Percentiles rank a stretch among this genome's conserved stretches.
These are phyloP conservation scores for Gautieria morchelliformis DNA, from an alignment of 768 basidiomycete species.

Conservation along the genomic window DNA sequence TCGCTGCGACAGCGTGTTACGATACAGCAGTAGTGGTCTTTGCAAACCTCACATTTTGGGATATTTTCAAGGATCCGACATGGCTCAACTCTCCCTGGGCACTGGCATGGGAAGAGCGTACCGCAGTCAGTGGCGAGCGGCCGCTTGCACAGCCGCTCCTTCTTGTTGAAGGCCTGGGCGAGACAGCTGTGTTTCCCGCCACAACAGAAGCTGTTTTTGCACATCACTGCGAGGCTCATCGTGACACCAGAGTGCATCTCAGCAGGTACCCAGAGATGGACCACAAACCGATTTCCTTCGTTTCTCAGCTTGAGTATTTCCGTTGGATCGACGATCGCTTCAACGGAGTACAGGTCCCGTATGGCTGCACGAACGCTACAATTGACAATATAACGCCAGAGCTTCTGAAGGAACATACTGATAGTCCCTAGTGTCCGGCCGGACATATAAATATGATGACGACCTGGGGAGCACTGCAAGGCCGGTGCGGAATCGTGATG, in stretches of 20 bases:
- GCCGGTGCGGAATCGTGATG: too few species aligned
- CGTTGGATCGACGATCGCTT: too few species aligned
- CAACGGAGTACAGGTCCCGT: too few species aligned
- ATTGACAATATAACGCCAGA: not conserved
- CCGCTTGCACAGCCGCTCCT: too few species aligned
- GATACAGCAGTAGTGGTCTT: not conserved
- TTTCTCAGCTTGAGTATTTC: too few species aligned
- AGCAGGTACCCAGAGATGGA: not conserved
- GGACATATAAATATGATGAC: too few species aligned
- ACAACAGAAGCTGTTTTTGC: not conserved
- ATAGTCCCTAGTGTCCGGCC: too few species aligned
- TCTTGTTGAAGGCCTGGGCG: too few species aligned
- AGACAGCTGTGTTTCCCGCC: not conserved
- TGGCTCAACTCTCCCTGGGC: slow-evolving; percentile 5
- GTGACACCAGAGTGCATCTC: slow-evolving; percentile 5
- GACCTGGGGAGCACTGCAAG: too few species aligned
- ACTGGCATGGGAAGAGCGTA: too few species aligned
- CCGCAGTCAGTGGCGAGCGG: too few species aligned
- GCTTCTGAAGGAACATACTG: too few species aligned
- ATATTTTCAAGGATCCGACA: slow-evolving; percentile 1
- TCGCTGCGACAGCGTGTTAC: not conserved
- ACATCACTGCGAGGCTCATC: not conserved
- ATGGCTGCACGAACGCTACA: not conserved
- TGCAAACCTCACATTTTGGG: not conserved
- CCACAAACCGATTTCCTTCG: not conserved